A percentile compares a stretch with the other conserved stretches of the same genome.
Evolutionary conservation across 768 basidiomycete genomes (phyloP).

Genomic region (Psilocybe cubensis): DNA sequence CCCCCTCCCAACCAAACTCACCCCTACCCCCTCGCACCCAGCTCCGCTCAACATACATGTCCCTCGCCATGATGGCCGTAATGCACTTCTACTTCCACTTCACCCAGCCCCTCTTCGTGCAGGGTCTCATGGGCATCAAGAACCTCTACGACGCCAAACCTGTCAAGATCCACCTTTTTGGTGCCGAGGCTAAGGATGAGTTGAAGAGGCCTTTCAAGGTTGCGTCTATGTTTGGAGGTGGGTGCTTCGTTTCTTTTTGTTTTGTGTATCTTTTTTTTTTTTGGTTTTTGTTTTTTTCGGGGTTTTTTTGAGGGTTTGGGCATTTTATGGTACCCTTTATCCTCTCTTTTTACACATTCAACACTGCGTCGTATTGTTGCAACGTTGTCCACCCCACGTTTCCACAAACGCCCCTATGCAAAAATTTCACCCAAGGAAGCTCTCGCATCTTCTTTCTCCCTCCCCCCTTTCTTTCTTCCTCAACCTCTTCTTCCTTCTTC

Average conservation of each 20-base stretch:
- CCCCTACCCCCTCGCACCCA: slow-evolving; percentile 21
- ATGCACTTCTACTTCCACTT: slow-evolving; percentile 95
- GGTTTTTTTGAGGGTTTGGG: too few species aligned
- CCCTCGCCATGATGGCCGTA: slow-evolving; percentile 87
- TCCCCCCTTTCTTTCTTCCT: too few species aligned
- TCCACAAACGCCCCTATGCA: too few species aligned
- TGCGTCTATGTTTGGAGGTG: slow-evolving; percentile 73
- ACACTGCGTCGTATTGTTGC: too few species aligned
- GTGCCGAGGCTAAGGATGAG: slow-evolving; percentile 81
- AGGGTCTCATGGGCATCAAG: slow-evolving; percentile 95
- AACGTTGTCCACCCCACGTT: too few species aligned
- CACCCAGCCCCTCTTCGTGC: slow-evolving; percentile 96
- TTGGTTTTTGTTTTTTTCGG: too few species aligned
- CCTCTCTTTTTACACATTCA: too few species aligned
- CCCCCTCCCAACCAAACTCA: not conserved
- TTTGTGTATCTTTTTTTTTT: too few species aligned
- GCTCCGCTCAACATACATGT: slow-evolving; percentile 72
- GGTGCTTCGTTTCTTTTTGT: slow-evolving; percentile 28
- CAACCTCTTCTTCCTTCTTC: too few species aligned
- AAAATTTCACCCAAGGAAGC: too few species aligned
- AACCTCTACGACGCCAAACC: slow-evolving; percentile 85
- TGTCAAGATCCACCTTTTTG: slow-evolving; percentile 81
- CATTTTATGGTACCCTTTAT: too few species aligned
- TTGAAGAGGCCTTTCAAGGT: slow-evolving; percentile 90
- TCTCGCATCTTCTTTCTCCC: too few species aligned